Base-by-base conservation (phyloP, 192 early-diverging fungal species). In the Allomyces macrogynus region DNA sequence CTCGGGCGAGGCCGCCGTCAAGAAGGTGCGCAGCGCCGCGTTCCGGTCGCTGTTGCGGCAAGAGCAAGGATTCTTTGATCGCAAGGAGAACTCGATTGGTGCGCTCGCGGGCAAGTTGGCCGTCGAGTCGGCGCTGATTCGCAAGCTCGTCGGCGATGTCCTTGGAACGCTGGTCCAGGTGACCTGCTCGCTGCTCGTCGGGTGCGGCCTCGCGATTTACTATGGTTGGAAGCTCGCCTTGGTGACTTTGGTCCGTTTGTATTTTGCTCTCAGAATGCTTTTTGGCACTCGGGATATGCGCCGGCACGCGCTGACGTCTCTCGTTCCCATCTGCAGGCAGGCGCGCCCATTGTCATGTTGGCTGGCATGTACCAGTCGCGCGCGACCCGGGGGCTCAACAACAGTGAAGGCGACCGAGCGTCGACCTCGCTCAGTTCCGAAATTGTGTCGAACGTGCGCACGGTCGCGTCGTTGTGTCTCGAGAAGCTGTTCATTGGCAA, bases 31-130 rank as follows among this genome's bases (percentile, higher is more conserved):
- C 57, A 75, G 76, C 60, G 65, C 73, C 16, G 72, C 77, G 8
- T 95, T 93, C 77, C 62, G 72, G 7, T 75, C 86, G 23, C 85
- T 95, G 64, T 65, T 93, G 64, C 75, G 79, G 22, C 92, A 95
- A 72, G 88, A 93, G 25, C 88, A 91, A 65, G 87, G 74, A 3
- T 95, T 84, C 76, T 95, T 91, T 72, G 92, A 95, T 71, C 70
- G 78, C n/a, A 81, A 84, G 65, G 76, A 77, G 65, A 89, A 87
- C 69, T 75, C 81, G 65, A 85, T 83, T 1, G 89, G 89, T 42
- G 89, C 89, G 65, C 78, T 93, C 23, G 84, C 85, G 14, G 77
- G 84, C 23, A 71, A 80, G 5, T 75, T 93, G 24, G 81, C 89
- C 0, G 75, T 81, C 16, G 91, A 93, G 61, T 84, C 89, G 0